Conservation (phyloP, 2,329 filamentous ascomycete genomes). For the Fusarium buharicum region DNA sequence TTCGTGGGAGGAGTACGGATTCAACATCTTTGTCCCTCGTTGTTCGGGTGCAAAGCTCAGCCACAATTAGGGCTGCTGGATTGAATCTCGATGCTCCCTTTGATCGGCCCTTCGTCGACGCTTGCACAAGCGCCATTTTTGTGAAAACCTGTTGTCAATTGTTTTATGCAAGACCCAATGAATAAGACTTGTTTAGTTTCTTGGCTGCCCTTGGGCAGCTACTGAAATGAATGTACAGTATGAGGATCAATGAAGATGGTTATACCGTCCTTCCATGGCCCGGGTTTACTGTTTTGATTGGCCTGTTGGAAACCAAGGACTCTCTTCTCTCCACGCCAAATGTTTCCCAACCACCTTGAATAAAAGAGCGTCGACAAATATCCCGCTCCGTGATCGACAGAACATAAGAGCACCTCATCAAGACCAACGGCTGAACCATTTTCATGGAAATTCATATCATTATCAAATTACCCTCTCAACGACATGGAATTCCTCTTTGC, state of each 20-base stretch:
- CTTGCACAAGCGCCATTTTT: conserved; percentile 22
- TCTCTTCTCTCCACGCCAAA: not conserved
- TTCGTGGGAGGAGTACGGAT: conserved; percentile 3
- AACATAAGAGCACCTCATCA: not conserved
- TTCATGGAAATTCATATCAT: conserved; percentile 4
- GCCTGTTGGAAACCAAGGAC: not conserved
- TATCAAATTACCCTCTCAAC: conserved; percentile 14
- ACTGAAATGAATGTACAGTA: not conserved
- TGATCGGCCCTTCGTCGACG: conserved; percentile 31
- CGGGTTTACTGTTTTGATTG: conserved; percentile 8
- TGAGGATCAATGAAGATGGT: conserved; percentile 6
- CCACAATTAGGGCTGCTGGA: conserved; percentile 27
- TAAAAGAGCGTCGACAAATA: not conserved
- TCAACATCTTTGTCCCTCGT: conserved; percentile 1
- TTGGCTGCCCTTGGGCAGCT: conserved; percentile 18
- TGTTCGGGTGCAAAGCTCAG: conserved; percentile 24
- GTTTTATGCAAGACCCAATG: conserved; percentile 7
- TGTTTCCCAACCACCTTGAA: conserved; percentile 1
- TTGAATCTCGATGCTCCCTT: conserved; percentile 35
- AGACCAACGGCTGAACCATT: not conserved
- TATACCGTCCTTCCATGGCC: not conserved
- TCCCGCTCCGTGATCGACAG: not conserved
- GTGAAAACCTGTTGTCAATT: conserved; percentile 15
- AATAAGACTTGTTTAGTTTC: conserved; percentile 19
- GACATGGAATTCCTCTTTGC: conserved; percentile 20